Percentiles rank a stretch among this genome's conserved stretches.
These are phyloP conservation scores for Candida methanosorbosa DNA, from an alignment of 805 yeast species.

Conservation along the genomic window DNA sequence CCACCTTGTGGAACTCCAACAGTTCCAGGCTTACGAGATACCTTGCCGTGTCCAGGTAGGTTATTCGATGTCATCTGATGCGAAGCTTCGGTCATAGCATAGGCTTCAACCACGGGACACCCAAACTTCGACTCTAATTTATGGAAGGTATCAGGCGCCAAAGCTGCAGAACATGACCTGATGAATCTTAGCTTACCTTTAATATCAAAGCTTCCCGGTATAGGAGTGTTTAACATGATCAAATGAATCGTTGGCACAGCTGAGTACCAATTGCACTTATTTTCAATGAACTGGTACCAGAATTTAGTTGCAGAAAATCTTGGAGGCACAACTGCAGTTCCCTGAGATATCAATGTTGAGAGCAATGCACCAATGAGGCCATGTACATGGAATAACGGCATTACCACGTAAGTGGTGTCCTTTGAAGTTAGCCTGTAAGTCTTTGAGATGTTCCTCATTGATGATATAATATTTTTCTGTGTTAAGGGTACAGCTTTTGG, in stretches of 20 bases:
- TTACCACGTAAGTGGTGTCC: constrained; percentile 56
- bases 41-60: constrained; percentile 41
- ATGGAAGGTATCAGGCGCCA: constrained; percentile 57
- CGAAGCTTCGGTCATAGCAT: constrained; percentile 78
- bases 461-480: constrained; percentile 52
- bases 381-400: constrained; percentile 76
- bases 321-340: constrained; percentile 53
- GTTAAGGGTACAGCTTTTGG: constrained; percentile 71
- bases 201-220: constrained; percentile 40
- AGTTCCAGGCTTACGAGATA: constrained; percentile 58
- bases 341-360: constrained; percentile 53
- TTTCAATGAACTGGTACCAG: constrained; percentile 46
- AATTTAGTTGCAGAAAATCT: constrained; percentile 52
- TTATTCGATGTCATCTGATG: constrained; percentile 73
- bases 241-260: constrained; percentile 74
- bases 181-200: constrained; percentile 45
- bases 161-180: constrained; percentile 63
- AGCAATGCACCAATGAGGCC: constrained; percentile 61
- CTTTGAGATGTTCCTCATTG: constrained; percentile 48
- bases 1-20: constrained; percentile 56
- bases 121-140: constrained; percentile 47
- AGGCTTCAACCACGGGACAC: constrained; percentile 69
- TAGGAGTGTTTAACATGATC: constrained; percentile 44
- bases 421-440: constrained; percentile 42
- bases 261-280: constrained; percentile 60